Percentiles rank a stretch among this genome's conserved stretches.
phyloP scores from a whole-genome alignment of 805 yeast genomes.

The Suhomyces kilbournensis region DNA sequence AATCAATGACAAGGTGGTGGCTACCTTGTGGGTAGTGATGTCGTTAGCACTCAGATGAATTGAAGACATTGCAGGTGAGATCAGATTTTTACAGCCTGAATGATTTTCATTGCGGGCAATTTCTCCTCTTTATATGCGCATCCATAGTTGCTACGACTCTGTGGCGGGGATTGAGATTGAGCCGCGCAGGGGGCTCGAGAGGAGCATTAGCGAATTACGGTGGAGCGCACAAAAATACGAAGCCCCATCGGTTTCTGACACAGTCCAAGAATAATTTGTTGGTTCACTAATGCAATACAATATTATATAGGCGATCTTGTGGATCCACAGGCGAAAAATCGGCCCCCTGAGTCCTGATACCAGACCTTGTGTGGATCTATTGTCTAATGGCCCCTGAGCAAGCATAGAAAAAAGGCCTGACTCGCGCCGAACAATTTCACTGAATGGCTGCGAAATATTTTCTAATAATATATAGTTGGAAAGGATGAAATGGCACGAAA shows the following conservation, averaged over 20 bases:
- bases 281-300: neutral
- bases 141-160: neutral
- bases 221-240: neutral
- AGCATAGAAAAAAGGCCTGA: neutral
- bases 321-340: neutral
- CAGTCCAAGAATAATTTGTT: neutral
- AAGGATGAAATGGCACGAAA: neutral
- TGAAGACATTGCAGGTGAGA: neutral
- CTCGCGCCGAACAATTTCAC: neutral
- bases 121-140: neutral
- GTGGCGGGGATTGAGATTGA: neutral
- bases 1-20: conserved; percentile 52
- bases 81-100: conserved; percentile 1
- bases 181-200: neutral
- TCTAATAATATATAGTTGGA: no score
- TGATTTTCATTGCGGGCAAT: neutral
- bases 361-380: neutral
- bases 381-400: neutral
- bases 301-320: neutral
- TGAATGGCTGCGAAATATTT: neutral
- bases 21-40: conserved; percentile 33
- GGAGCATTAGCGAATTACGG: neutral
- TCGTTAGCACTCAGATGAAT: neutral
- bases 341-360: neutral
- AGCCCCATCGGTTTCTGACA: neutral